Conservation (phyloP, 179 eudicot genomes). For the Patellifolia procumbens region DNA sequence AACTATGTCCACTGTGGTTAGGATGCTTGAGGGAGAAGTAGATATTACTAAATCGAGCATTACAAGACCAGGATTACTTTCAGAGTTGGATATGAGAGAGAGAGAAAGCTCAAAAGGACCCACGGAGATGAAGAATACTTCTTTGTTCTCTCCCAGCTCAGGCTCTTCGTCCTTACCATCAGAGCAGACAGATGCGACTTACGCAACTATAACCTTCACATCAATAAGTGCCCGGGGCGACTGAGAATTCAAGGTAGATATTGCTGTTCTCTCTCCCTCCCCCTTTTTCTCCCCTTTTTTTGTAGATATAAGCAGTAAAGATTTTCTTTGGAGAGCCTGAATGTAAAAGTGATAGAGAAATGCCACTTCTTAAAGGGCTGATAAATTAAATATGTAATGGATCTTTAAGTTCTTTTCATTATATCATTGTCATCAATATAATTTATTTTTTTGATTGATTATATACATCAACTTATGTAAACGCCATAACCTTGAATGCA, state of each 20-base stretch:
- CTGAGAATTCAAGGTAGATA: slow-evolving; percentile 16
- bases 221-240: slow-evolving; percentile 18
- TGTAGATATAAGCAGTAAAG: slow-evolving; percentile 11
- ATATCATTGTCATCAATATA: not conserved
- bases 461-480: not conserved
- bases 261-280: not conserved
- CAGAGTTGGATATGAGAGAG: slow-evolving; percentile 38
- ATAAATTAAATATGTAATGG: not conserved
- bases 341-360: slow-evolving; percentile 7
- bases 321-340: slow-evolving; percentile 3
- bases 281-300: not conserved
- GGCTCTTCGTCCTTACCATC: slow-evolving; percentile 16
- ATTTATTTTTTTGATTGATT: not conserved
- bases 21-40: slow-evolving; percentile 63
- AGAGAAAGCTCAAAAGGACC: slow-evolving; percentile 10
- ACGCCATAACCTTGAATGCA: not conserved
- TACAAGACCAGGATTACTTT: slow-evolving; percentile 53
- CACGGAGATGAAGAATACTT: slow-evolving; percentile 21
- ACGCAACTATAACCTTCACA: slow-evolving; percentile 22
- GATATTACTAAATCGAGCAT: slow-evolving; percentile 37
- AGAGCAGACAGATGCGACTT: slow-evolving; percentile 12
- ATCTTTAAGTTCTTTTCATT: not conserved
- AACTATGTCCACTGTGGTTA: slow-evolving; percentile 58
- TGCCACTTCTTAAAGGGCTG: not conserved
- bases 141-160: slow-evolving; percentile 23